A percentile compares a stretch with the other conserved stretches of the same genome.
These are phyloP conservation scores for Gynochthodes officinalis DNA, from an alignment of 257 asterid genomes.

Conservation along the genomic window DNA sequence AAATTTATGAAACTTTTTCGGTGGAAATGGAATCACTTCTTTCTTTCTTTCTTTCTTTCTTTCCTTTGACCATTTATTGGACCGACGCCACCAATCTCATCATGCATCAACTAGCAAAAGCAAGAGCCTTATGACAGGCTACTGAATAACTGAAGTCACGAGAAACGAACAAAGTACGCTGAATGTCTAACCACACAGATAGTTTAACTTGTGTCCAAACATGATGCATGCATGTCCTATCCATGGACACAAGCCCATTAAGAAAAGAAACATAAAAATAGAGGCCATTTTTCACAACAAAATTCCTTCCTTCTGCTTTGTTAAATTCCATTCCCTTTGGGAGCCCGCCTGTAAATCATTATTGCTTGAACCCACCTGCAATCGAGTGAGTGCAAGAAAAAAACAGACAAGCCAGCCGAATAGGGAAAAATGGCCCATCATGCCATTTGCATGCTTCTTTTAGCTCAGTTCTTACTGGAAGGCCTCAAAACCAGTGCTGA, in stretches of 20 bases:
- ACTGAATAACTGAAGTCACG: not conserved
- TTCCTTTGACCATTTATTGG: no score
- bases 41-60: no score
- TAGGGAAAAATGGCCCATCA: slow-evolving; percentile 1
- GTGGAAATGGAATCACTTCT: no score
- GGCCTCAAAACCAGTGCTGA: slow-evolving; percentile 22
- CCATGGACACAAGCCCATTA: not conserved
- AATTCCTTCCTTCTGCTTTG: not conserved
- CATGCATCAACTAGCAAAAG: no score
- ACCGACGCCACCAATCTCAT: no score
- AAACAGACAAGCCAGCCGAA: not conserved
- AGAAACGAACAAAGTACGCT: not conserved
- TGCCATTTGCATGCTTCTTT: slow-evolving; percentile 2
- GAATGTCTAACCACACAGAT: no score
- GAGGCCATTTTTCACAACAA: not conserved
- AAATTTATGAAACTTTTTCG: no score
- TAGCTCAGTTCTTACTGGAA: slow-evolving; percentile 4
- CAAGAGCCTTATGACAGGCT: not conserved
- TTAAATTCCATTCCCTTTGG: not conserved
- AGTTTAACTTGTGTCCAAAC: no score
- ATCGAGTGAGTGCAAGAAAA: not conserved
- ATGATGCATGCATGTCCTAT: not conserved
- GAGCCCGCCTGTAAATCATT: not conserved
- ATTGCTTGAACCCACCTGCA: not conserved
- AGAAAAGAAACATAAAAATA: not conserved